Conservation (phyloP, 2,329 filamentous ascomycete genomes). For the Graphium sp. region DNA sequence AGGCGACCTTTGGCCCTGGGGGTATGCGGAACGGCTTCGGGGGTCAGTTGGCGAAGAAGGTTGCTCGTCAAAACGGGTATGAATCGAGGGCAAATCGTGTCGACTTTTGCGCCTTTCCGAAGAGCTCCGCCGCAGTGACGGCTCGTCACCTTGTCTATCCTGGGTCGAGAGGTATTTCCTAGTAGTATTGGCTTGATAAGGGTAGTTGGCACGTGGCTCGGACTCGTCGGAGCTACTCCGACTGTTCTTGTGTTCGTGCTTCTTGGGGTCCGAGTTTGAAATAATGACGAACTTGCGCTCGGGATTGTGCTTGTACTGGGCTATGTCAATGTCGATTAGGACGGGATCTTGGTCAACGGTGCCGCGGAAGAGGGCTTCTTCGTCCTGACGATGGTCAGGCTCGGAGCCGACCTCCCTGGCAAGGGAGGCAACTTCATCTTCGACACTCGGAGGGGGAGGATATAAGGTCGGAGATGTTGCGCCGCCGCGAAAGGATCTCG, state of each 20-base stretch:
- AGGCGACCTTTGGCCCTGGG: slow-evolving; percentile 16
- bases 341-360: slow-evolving; percentile 52
- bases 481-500: slow-evolving; percentile 8
- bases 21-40: too few species aligned
- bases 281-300: slow-evolving; percentile 30
- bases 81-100: too few species aligned
- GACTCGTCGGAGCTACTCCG: slow-evolving; percentile 18
- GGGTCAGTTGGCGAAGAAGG: too few species aligned
- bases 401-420: slow-evolving; percentile 37
- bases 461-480: slow-evolving; percentile 15
- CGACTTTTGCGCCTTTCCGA: too few species aligned
- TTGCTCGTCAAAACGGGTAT: too few species aligned
- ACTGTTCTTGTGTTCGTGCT: slow-evolving; percentile 15
- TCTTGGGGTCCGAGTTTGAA: slow-evolving; percentile 20
- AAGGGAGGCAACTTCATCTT: slow-evolving; percentile 50
- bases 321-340: slow-evolving; percentile 42
- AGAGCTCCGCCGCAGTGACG: too few species aligned
- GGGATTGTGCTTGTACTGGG: slow-evolving; percentile 21
- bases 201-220: too few species aligned
- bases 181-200: too few species aligned
- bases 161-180: too few species aligned
- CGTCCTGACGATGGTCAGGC: slow-evolving; percentile 18
- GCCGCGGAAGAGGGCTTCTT: slow-evolving; percentile 44
- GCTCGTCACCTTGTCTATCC: too few species aligned
- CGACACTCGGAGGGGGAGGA: slow-evolving; percentile 48